These are phyloP conservation scores for Mesostigma viride DNA, from an alignment of 139 green algal species.

Conservation along the genomic window DNA sequence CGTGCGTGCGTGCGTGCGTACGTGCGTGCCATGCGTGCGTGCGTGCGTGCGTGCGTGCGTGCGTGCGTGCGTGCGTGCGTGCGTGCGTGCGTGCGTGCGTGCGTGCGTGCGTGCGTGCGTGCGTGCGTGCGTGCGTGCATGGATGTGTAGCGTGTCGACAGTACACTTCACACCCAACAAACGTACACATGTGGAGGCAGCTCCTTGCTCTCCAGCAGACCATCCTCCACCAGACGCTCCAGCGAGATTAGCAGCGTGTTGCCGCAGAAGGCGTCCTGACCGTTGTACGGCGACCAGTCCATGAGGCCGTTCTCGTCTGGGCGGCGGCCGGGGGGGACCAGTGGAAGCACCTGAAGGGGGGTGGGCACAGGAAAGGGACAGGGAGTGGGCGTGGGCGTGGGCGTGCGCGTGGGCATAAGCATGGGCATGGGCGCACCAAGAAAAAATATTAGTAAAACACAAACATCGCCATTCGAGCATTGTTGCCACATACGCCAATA, in stretches of 20 bases:
- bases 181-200: slow-evolving; percentile 31
- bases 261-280: slow-evolving; percentile 75
- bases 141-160: background rate
- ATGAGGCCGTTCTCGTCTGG: slow-evolving; percentile 48
- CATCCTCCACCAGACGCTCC: slow-evolving; percentile 66
- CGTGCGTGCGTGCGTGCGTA: background rate
- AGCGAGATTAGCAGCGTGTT: slow-evolving; percentile 81
- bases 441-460: background rate
- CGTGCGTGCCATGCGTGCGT: background rate
- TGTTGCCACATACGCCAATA: background rate
- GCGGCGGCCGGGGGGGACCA: slow-evolving; percentile 76
- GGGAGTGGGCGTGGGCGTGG: background rate
- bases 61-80: background rate
- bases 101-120: slow-evolving; percentile 3
- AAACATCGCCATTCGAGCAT: background rate
- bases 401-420: background rate
- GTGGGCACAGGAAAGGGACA: background rate
- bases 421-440: background rate
- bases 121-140: slow-evolving; percentile 1
- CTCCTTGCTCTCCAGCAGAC: slow-evolving; percentile 59
- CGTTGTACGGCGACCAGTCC: slow-evolving; percentile 73
- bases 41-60: background rate
- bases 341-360: slow-evolving; percentile 67
- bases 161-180: too few species aligned
- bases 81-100: slow-evolving; percentile 13